phyloP scores from a whole-genome alignment of 164 flowering plant species.

The Cinnamomum micranthum region DNA sequence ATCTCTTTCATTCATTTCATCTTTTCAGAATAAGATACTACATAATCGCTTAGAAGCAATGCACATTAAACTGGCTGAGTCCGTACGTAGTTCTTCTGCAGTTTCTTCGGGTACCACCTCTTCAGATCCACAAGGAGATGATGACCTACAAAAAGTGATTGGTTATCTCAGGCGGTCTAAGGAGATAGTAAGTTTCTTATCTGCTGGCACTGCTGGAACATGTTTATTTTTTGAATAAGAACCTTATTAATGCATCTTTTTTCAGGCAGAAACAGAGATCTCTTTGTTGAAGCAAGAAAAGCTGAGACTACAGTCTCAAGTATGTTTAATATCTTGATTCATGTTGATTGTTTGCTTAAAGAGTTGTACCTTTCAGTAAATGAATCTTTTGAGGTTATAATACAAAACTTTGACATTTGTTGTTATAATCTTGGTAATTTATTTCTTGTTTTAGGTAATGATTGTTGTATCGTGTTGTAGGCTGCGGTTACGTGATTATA shows the following conservation, averaged over 20 bases:
- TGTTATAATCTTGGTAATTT: background rate
- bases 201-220: too few species aligned
- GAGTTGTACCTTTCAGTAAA: background rate
- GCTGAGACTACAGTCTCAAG: slow-evolving; percentile 77
- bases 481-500: too few species aligned
- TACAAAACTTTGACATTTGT: background rate
- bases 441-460: background rate
- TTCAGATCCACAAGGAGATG: slow-evolving; percentile 36
- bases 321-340: slow-evolving; percentile 15
- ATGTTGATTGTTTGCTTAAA: background rate
- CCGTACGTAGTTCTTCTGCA: slow-evolving; percentile 44
- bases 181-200: slow-evolving; percentile 55
- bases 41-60: slow-evolving; percentile 73
- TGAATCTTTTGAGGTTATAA: background rate
- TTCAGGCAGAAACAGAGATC: slow-evolving; percentile 88
- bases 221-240: background rate
- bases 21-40: slow-evolving; percentile 69
- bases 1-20: background rate
- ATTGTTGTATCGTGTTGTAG: background rate
- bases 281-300: slow-evolving; percentile 86
- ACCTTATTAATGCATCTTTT: slow-evolving; percentile 4
- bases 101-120: slow-evolving; percentile 27
- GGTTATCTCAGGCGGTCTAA: slow-evolving; percentile 77
- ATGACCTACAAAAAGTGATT: slow-evolving; percentile 68
- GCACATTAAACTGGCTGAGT: slow-evolving; percentile 80